Percentiles rank a stretch among this genome's conserved stretches.
Evolutionary conservation across 805 yeast species (phyloP).

Genomic region (Wickerhamiella azymoides): DNA sequence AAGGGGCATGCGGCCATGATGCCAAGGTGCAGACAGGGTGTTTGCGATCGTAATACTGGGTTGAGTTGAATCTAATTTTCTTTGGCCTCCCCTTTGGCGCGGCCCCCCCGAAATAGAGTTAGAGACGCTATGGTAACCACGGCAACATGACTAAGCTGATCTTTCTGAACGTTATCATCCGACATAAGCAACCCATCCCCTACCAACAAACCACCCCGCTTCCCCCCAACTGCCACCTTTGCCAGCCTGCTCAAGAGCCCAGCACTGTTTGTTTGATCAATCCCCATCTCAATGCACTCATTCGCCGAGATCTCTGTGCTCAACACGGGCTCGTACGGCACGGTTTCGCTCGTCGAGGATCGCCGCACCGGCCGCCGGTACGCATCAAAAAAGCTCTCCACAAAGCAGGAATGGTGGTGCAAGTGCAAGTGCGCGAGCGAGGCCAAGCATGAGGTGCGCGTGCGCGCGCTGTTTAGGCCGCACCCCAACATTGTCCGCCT

Average conservation of each 20-base stretch:
- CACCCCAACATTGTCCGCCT: constrained; percentile 72
- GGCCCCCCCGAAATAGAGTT: too few species aligned
- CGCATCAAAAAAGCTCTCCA: constrained; percentile 64
- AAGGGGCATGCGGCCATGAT: too few species aligned
- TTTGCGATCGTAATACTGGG: too few species aligned
- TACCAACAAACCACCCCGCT: background rate
- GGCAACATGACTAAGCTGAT: background rate
- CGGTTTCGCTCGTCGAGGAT: constrained; percentile 79
- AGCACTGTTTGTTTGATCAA: background rate
- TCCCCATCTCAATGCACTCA: background rate
- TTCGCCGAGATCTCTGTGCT: constrained; percentile 26
- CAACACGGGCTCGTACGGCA: constrained; percentile 88
- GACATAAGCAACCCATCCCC: background rate
- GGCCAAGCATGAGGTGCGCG: constrained; percentile 41
- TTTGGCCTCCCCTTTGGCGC: too few species aligned
- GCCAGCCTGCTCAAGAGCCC: background rate
- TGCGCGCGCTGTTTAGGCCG: constrained; percentile 59
- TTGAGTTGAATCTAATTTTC: too few species aligned
- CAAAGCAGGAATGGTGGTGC: constrained; percentile 5
- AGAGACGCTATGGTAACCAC: background rate
- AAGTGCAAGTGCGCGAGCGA: constrained; percentile 13
- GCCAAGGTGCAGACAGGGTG: too few species aligned
- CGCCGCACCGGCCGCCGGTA: constrained; percentile 37
- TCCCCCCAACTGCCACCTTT: background rate
- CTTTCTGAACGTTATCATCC: background rate